Conservation (phyloP, 2,329 filamentous ascomycete genomes). For the Stachybotrys chartarum region DNA sequence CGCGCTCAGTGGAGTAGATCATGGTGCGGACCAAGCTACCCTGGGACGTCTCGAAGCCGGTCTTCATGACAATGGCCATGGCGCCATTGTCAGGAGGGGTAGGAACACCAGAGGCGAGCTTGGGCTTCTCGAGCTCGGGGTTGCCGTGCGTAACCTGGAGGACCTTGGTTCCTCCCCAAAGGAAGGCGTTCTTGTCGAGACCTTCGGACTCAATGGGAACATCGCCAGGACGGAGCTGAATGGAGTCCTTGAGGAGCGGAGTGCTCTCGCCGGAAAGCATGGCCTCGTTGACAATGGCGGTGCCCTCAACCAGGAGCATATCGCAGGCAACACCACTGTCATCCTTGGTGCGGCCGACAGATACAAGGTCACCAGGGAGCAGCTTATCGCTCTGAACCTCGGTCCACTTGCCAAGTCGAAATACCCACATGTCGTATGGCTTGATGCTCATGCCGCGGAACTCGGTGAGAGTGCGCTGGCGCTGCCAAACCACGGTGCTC, state of each 20-base stretch:
- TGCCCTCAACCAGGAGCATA: constrained; percentile 90
- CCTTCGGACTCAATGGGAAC: constrained; percentile 79
- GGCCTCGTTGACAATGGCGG: constrained; percentile 96
- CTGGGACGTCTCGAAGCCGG: constrained; percentile 97
- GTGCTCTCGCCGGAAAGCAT: constrained; percentile 99
- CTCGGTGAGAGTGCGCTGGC: constrained; percentile 89
- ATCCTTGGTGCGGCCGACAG: constrained; percentile 89
- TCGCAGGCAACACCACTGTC: constrained; percentile 96
- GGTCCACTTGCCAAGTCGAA: constrained; percentile 78
- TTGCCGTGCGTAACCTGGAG: constrained; percentile 89
- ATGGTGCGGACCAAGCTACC: constrained; percentile 96
- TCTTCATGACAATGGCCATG: constrained; percentile 91
- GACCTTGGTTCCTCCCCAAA: constrained; percentile 96
- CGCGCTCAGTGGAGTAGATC: constrained; percentile 98
- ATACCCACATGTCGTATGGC: constrained; percentile 91
- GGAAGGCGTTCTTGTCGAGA: constrained; percentile 91
- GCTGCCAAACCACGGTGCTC: constrained; percentile 98
- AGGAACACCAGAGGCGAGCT: constrained; percentile 68
- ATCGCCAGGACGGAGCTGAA: constrained; percentile 81
- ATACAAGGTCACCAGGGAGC: constrained; percentile 87
- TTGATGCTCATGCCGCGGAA: constrained; percentile 99
- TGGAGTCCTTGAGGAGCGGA: constrained; percentile 89
- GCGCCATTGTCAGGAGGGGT: constrained; percentile 89
- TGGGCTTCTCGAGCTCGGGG: constrained; percentile 64
- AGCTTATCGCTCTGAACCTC: constrained; percentile 87